Base-by-base conservation (phyloP, 1,284 basidiomycete genomes). In the Neolentinus lepideus region DNA sequence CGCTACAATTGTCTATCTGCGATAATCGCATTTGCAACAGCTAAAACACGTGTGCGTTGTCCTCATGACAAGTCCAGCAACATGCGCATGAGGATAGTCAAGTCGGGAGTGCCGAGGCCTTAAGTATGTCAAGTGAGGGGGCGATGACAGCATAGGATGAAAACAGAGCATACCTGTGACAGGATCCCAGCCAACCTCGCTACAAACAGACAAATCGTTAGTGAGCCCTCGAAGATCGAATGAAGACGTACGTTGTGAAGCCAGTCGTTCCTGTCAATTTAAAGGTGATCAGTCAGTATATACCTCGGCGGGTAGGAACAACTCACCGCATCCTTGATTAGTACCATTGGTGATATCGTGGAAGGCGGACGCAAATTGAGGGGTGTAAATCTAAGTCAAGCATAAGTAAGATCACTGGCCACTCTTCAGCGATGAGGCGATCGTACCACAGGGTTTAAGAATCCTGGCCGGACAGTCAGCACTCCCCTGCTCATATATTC, bases 341-440 rank as follows among this genome's bases (percentile, higher is more conserved):
- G 65, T 67, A 2, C 79, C 79, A 24, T 64, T 67, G 0, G 71
- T 75, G 57, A 80, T 75, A 57, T 81, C 79, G 45, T 73, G 70
- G 63, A 80, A 65, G 3, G 65, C 69, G 1, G 56, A 56, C 1
- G 57, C 48, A 38, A 66, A 62, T 26, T 56, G 53, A 10, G 58
- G 55, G 21, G 60, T 56, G 64, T 76, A 76, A 27, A 76, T 64
- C 65, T 66, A 67, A 35, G 62, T 56, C 29, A 4, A 31, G 4
- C 29, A 12, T 31, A 31, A 4, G 12, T 31, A 12, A 31, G 29
- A 6, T 31, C 29, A 6, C 12, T 31, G 6, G 12, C 29, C 12
- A 31, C 29, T 6, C 12, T 31, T 31, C 29, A 31, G 29, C 12
- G 4, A 31, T 31, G 12, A 31, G 29, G 8, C 21, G 19, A n/a